A percentile compares a stretch with the other conserved stretches of the same genome.
Conservation (phyloP, 140 eudicot genomes). For the Cichorium intybus region DNA sequence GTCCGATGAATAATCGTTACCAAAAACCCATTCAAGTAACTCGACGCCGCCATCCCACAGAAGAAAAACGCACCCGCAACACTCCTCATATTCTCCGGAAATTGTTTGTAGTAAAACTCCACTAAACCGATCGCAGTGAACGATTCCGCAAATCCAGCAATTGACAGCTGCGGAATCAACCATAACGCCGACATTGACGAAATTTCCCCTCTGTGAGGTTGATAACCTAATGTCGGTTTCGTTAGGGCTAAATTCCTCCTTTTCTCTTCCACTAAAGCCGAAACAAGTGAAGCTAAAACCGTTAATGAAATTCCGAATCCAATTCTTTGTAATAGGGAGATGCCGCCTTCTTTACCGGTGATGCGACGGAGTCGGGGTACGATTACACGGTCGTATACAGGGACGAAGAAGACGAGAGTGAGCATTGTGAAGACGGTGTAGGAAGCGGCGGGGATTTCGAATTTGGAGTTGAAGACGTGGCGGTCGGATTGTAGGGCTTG, state of each 20-base stretch:
- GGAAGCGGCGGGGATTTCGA: conserved; percentile 78
- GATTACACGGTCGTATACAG: conserved; percentile 59
- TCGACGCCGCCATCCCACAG: conserved; percentile 63
- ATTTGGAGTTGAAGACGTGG: conserved; percentile 33
- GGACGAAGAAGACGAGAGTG: conserved; percentile 51
- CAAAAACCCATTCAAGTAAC: conserved; percentile 58
- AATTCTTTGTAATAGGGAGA: conserved; percentile 69
- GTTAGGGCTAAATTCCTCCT: conserved; percentile 44
- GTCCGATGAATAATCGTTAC: conserved; percentile 50
- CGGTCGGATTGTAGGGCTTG: conserved; percentile 79
- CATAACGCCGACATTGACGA: conserved; percentile 74
- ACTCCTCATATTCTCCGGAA: conserved; percentile 94
- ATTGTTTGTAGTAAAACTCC: conserved; percentile 91
- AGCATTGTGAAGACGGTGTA: conserved; percentile 59
- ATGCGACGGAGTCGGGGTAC: conserved; percentile 57
- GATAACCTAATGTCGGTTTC: conserved; percentile 34
- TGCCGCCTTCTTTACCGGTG: conserved; percentile 66
- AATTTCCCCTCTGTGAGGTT: conserved; percentile 42
- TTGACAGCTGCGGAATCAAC: conserved; percentile 51
- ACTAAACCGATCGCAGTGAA: conserved; percentile 54
- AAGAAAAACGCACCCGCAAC: conserved; percentile 68
- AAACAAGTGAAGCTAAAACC: conserved; percentile 37
- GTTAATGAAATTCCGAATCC: conserved; percentile 67
- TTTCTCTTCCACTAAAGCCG: conserved; percentile 52
- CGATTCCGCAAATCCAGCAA: conserved; percentile 73